Conservation (phyloP, 2,329 filamentous ascomycete species). For the Macrophomina phaseolina region DNA sequence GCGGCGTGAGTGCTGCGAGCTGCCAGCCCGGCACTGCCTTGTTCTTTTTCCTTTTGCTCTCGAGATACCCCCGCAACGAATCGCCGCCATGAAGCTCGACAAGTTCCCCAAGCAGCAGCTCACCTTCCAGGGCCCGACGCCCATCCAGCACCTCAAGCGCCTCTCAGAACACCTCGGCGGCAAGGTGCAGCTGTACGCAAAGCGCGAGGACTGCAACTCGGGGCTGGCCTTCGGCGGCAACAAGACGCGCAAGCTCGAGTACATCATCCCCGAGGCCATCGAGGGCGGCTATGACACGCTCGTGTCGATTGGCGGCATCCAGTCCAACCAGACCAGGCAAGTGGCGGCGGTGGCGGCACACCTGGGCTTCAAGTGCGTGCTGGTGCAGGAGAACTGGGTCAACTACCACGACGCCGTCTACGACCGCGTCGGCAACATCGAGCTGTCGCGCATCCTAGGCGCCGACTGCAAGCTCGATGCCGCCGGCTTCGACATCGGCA, state of each 20-base stretch:
- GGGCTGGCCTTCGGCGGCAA: constrained; percentile 71
- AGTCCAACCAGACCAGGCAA: constrained; percentile 73
- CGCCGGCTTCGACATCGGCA: constrained; percentile 65
- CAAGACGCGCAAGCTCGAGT: constrained; percentile 74
- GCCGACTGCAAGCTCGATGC: constrained; percentile 67
- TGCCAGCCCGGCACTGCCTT: not conserved
- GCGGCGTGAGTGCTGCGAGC: not conserved
- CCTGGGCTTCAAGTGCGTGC: constrained; percentile 60
- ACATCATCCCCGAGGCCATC: constrained; percentile 68
- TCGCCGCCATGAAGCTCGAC: constrained; percentile 26
- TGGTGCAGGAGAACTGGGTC: constrained; percentile 74
- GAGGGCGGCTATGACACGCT: constrained; percentile 64
- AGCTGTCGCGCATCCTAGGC: constrained; percentile 71
- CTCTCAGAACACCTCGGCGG: constrained; percentile 67
- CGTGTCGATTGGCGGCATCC: constrained; percentile 70
- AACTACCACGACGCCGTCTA: constrained; percentile 66
- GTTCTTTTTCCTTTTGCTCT: not conserved
- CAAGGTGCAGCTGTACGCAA: constrained; percentile 69
- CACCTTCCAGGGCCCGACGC: constrained; percentile 71
- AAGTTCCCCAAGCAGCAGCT: constrained; percentile 41
- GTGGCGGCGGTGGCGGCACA: constrained; percentile 67
- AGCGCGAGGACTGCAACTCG: constrained; percentile 74
- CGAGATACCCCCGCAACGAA: not conserved
- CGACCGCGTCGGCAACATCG: constrained; percentile 71
- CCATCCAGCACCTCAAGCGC: constrained; percentile 69